Evolutionary conservation across 495 filamentous ascomycete species (phyloP).

Genomic region (Tuber magnatum): DNA sequence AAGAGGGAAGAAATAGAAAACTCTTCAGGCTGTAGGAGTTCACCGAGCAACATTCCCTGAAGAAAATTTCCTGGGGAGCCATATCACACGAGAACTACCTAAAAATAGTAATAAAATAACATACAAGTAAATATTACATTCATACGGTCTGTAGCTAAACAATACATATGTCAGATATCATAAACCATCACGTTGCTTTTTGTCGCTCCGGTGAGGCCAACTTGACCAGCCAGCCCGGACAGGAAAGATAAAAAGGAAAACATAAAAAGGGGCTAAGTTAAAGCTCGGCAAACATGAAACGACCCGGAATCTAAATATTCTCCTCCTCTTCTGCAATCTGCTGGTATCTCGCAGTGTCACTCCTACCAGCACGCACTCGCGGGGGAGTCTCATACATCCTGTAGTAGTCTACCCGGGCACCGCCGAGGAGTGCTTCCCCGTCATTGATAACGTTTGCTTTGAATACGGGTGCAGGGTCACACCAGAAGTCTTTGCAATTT

Average conservation of each 20-base stretch:
- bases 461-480: constrained; percentile 76
- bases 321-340: constrained; percentile 30
- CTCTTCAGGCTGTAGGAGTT: background rate
- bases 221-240: background rate
- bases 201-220: background rate
- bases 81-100: background rate
- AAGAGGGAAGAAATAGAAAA: background rate
- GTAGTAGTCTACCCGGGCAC: constrained; percentile 75
- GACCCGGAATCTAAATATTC: constrained; percentile 11
- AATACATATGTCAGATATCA: background rate
- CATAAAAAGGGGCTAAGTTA: background rate
- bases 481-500: constrained; percentile 97
- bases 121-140: background rate
- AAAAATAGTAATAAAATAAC: background rate
- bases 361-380: constrained; percentile 46
- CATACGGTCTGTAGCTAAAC: background rate
- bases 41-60: background rate
- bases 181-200: background rate
- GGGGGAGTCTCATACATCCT: constrained; percentile 78
- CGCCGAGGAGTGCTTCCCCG: constrained; percentile 68
- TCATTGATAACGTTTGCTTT: constrained; percentile 54
- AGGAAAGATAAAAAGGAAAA: background rate
- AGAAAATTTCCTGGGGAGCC: background rate
- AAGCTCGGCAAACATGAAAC: background rate
- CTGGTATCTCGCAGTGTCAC: constrained; percentile 25